Conservation (phyloP, 106 monocot species). For the Allium fistulosum region DNA sequence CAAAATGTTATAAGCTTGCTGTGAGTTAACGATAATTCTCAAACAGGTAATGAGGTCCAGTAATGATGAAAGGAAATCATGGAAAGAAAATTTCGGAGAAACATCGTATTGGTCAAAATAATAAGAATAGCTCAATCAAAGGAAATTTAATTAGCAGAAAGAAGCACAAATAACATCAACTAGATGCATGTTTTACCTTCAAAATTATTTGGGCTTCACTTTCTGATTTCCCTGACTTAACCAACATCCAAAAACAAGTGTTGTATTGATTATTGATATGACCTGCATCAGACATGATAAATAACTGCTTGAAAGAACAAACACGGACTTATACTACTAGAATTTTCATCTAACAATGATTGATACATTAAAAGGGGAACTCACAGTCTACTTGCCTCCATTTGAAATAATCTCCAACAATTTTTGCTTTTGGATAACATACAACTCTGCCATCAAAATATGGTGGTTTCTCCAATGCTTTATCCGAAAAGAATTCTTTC, state of each 20-base stretch:
- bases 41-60: too few species aligned
- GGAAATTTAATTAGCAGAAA: too few species aligned
- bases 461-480: conserved; percentile 58
- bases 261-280: conserved; percentile 97
- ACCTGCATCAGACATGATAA: conserved; percentile 21
- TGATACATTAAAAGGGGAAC: conserved; percentile 4
- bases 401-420: conserved; percentile 70
- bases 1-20: too few species aligned
- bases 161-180: too few species aligned
- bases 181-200: conserved; percentile 29
- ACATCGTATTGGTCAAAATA: too few species aligned
- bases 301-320: too few species aligned
- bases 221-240: conserved; percentile 75
- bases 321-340: too few species aligned
- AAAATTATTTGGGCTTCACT: conserved; percentile 65
- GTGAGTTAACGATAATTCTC: too few species aligned
- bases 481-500: conserved; percentile 80
- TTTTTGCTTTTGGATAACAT: conserved; percentile 68
- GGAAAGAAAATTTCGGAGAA: too few species aligned
- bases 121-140: too few species aligned
- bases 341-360: too few species aligned
- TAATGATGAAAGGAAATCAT: too few species aligned
- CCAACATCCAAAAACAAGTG: conserved; percentile 93
- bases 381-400: conserved; percentile 97
- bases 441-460: conserved; percentile 83